Evolutionary conservation across 73 alveolate species (phyloP).

Genomic region (Blepharisma japonicum): DNA sequence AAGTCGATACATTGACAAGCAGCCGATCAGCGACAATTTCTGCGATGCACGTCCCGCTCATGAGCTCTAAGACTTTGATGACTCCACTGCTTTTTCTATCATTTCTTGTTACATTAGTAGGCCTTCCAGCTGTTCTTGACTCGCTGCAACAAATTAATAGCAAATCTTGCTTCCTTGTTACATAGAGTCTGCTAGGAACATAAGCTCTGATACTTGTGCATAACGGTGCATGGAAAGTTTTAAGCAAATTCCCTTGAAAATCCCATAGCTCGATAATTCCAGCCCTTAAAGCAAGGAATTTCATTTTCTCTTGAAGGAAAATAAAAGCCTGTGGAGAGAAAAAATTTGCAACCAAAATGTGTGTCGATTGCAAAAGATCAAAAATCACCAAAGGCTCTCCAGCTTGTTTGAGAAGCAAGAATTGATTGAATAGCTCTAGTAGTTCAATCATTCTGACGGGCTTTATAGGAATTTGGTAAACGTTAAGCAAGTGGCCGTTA

Average conservation of each 20-base stretch:
- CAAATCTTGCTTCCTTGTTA: background rate
- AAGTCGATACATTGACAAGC: background rate
- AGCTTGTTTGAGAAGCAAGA: background rate
- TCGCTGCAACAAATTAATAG: background rate
- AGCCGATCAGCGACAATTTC: background rate
- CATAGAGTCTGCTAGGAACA: background rate
- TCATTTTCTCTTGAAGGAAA: background rate
- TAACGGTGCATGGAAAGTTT: background rate
- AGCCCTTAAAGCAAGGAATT: background rate
- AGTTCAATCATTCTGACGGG: background rate
- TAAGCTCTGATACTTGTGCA: background rate
- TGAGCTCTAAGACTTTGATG: background rate
- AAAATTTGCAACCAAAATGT: background rate
- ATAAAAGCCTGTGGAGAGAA: constrained; percentile 20
- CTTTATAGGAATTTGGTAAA: constrained; percentile 4
- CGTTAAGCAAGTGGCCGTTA: background rate
- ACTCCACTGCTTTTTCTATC: background rate
- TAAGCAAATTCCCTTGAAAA: constrained; percentile 12
- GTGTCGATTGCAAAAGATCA: background rate
- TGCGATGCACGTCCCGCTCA: background rate
- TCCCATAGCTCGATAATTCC: constrained; percentile 1
- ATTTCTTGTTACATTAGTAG: background rate
- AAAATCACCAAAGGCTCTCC: constrained; percentile 27
- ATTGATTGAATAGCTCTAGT: constrained; percentile 6
- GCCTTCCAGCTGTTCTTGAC: background rate